Conservation (phyloP, 352 stramenopile genomes). For the Phytophthora pseudosyringae region DNA sequence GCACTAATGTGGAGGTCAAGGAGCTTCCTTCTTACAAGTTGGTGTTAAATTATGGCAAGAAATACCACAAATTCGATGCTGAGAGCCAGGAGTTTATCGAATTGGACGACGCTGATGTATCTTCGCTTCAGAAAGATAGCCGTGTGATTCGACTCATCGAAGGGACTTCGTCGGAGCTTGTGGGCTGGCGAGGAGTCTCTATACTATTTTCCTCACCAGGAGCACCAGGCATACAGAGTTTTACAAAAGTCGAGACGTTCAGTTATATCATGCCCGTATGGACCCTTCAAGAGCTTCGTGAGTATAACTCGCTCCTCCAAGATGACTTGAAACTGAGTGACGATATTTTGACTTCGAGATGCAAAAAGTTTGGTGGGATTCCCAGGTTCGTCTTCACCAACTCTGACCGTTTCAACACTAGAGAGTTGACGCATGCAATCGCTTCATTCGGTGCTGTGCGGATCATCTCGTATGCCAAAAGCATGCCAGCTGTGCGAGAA, state of each 20-base stretch:
- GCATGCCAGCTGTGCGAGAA: too few species aligned
- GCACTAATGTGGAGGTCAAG: too few species aligned
- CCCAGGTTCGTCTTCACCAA: too few species aligned
- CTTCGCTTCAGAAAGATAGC: neutral
- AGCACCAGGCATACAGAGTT: neutral
- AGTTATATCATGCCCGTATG: constrained; percentile 12
- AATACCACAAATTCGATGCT: neutral
- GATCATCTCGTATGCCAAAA: too few species aligned
- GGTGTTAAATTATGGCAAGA: too few species aligned
- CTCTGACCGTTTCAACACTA: too few species aligned
- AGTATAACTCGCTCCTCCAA: constrained; percentile 8
- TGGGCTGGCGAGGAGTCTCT: neutral
- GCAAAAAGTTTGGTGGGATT: constrained; percentile 18
- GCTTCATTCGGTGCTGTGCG: too few species aligned
- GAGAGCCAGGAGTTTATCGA: neutral
- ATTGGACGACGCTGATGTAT: too few species aligned
- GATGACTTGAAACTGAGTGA: neutral
- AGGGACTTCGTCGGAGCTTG: neutral
- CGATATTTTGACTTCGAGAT: constrained; percentile 19
- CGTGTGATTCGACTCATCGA: neutral
- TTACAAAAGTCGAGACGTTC: neutral
- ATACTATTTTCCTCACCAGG: neutral
- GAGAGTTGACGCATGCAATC: too few species aligned
- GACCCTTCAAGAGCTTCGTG: constrained; percentile 9
- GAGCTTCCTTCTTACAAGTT: too few species aligned